These are phyloP conservation scores for Lippia alba DNA, from an alignment of 305 asterid species.

Conservation along the genomic window DNA sequence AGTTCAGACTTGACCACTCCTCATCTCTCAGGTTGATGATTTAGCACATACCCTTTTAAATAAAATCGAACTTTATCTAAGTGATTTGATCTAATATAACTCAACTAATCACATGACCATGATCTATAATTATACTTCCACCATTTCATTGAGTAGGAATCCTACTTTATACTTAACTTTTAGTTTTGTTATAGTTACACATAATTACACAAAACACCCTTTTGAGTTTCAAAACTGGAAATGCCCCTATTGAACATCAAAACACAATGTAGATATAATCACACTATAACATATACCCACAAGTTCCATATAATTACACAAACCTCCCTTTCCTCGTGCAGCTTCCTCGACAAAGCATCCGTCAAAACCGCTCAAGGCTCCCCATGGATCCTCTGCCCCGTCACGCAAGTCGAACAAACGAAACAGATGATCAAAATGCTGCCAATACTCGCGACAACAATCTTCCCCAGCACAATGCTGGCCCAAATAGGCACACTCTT, in stretches of 20 bases:
- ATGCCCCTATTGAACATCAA: no score
- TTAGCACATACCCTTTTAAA: neutral
- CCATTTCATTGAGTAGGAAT: no score
- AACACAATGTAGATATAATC: no score
- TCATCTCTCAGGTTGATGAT: slow-evolving; percentile 52
- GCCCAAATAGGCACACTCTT: slow-evolving; percentile 62
- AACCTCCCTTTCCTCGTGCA: slow-evolving; percentile 23
- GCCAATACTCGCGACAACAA: slow-evolving; percentile 54
- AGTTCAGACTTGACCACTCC: slow-evolving; percentile 55
- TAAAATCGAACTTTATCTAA: neutral
- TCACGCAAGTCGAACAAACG: slow-evolving; percentile 75
- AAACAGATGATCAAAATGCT: slow-evolving; percentile 74
- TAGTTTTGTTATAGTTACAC: no score
- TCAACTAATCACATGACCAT: no score
- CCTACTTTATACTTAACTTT: no score
- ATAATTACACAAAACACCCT: no score
- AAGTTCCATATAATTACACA: no score
- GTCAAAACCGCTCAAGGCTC: slow-evolving; percentile 41
- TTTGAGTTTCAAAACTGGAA: no score
- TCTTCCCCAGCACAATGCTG: slow-evolving; percentile 64
- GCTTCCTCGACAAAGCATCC: slow-evolving; percentile 67
- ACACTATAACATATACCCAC: no score
- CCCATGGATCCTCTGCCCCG: slow-evolving; percentile 57
- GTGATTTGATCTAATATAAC: neutral
- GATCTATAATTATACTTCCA: no score